phyloP scores from a whole-genome alignment of 1,284 basidiomycete genomes.

The Pulveroboletus sp. region DNA sequence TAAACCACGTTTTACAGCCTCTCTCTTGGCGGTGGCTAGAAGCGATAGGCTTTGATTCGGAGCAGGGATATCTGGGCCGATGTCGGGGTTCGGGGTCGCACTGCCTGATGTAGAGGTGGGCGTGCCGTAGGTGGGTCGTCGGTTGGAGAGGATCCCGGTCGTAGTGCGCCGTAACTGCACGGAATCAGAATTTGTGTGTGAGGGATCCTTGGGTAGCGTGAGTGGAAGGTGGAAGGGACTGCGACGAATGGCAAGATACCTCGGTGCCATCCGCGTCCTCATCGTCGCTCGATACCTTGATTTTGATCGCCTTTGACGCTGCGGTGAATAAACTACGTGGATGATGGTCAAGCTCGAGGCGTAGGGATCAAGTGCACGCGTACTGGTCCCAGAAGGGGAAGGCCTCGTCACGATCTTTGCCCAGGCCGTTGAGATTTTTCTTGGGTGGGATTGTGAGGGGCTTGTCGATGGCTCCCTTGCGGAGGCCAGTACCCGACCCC shows the following conservation, averaged over 20 bases:
- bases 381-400: constrained; percentile 97
- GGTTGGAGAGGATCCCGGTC: constrained; percentile 76
- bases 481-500: constrained; percentile 75
- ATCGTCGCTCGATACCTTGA: constrained; percentile 55
- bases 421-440: constrained; percentile 78
- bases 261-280: constrained; percentile 42
- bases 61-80: constrained; percentile 28
- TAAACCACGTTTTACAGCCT: constrained; percentile 68
- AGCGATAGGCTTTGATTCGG: constrained; percentile 43
- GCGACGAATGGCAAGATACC: not conserved
- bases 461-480: constrained; percentile 60
- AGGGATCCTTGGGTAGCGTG: constrained; percentile 10
- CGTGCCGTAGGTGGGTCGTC: constrained; percentile 52
- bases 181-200: not conserved
- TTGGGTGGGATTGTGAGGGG: constrained; percentile 83
- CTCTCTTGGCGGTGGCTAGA: constrained; percentile 66
- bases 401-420: constrained; percentile 89
- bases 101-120: constrained; percentile 52
- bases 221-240: no score
- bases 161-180: constrained; percentile 51
- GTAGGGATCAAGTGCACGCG: constrained; percentile 34
- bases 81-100: constrained; percentile 39
- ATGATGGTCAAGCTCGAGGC: not conserved
- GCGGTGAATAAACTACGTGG: constrained; percentile 67
- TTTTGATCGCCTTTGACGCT: constrained; percentile 73